phyloP scores from a whole-genome alignment of 2,329 filamentous ascomycete species.

The Alternaria incomplexa region DNA sequence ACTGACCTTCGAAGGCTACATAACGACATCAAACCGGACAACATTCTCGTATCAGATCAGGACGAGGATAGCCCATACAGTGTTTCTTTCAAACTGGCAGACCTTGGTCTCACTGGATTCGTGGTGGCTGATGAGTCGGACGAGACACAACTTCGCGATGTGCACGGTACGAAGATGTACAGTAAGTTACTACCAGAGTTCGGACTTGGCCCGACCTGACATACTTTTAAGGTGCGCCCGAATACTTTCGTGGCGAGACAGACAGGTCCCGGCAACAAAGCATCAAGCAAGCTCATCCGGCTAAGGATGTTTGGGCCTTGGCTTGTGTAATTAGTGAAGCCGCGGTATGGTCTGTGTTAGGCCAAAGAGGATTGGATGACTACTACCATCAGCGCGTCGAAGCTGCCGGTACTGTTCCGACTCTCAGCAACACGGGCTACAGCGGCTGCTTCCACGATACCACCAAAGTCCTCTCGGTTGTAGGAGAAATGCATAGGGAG shows the following conservation, averaged over 20 bases:
- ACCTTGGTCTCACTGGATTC: conserved; percentile 33
- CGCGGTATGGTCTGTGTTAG: conserved; percentile 26
- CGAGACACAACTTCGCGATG: conserved; percentile 4
- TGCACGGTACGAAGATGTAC: conserved; percentile 45
- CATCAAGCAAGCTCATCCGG: conserved; percentile 26
- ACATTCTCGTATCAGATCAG: conserved; percentile 44
- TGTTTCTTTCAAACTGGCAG: conserved; percentile 48
- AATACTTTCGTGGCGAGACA: conserved; percentile 18
- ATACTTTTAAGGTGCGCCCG: conserved; percentile 19
- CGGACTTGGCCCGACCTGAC: rapidly evolving
- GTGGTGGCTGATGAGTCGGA: neutral
- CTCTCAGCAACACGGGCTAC: conserved; percentile 8
- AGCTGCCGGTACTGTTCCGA: neutral
- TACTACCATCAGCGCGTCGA: conserved; percentile 11
- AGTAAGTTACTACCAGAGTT: conserved; percentile 24
- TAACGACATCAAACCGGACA: conserved; percentile 54
- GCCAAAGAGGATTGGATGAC: conserved; percentile 11
- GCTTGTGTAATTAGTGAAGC: conserved; percentile 33
- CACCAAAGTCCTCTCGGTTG: conserved; percentile 2
- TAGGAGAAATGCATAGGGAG: conserved; percentile 10
- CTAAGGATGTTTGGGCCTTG: conserved; percentile 50
- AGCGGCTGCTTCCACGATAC: conserved; percentile 29
- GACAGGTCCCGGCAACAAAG: neutral
- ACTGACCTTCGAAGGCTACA: conserved; percentile 42
- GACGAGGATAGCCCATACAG: neutral